Conservation (phyloP, 768 basidiomycete species). For the Hygrocybe coccinea region DNA sequence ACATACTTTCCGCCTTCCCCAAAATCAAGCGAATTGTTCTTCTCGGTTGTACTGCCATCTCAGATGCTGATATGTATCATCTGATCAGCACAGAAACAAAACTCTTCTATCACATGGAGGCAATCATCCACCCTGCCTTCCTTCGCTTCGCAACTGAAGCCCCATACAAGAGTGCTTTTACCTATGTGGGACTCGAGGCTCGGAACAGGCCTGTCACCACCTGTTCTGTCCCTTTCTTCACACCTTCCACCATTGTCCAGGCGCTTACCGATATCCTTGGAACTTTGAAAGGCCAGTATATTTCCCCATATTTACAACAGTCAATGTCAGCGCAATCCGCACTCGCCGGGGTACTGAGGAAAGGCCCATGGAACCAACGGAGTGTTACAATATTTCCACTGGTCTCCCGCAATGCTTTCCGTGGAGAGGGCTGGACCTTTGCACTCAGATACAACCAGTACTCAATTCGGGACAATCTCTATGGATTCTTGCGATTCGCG, state of each 20-base stretch:
- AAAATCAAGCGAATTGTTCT: slow-evolving; percentile 24
- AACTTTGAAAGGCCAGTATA: slow-evolving; percentile 5
- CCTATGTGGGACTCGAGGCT: background rate
- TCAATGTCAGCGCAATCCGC: too few species aligned
- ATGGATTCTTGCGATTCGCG: too few species aligned
- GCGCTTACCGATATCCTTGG: slow-evolving; percentile 11
- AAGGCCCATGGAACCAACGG: too few species aligned
- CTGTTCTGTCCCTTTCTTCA: slow-evolving; percentile 24
- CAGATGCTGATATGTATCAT: slow-evolving; percentile 13
- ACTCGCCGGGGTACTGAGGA: too few species aligned
- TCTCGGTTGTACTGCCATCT: slow-evolving; percentile 21
- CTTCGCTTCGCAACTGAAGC: background rate
- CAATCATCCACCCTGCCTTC: background rate
- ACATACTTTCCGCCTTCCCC: slow-evolving; percentile 18
- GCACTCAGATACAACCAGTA: too few species aligned
- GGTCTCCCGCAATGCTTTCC: too few species aligned
- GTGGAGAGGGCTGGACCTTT: too few species aligned
- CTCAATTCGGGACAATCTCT: too few species aligned
- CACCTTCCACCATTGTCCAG: slow-evolving; percentile 24
- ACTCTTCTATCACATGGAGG: slow-evolving; percentile 22
- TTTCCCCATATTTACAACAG: too few species aligned
- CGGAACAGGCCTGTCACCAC: background rate
- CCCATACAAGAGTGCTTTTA: slow-evolving; percentile 19
- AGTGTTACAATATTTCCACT: too few species aligned
- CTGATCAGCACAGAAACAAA: slow-evolving; percentile 21